These are phyloP conservation scores for Saturnispora besseyi DNA, from an alignment of 805 yeast genomes.

Conservation along the genomic window DNA sequence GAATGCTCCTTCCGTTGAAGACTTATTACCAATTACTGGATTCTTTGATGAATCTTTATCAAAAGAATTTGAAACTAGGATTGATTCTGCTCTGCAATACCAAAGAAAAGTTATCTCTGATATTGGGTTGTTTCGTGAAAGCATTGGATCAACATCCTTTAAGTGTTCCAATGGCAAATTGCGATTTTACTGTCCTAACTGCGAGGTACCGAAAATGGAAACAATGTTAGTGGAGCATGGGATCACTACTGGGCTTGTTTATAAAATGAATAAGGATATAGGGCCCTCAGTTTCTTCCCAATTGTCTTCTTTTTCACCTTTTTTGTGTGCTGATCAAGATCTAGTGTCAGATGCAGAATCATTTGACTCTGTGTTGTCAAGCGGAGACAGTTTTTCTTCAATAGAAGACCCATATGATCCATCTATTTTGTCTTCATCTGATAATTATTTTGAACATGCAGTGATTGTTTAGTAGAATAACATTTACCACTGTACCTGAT, in stretches of 20 bases:
- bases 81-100: constrained; percentile 14
- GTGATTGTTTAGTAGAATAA: neutral
- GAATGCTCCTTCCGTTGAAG: constrained; percentile 17
- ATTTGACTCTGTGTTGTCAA: neutral
- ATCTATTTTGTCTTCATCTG: constrained; percentile 5
- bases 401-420: neutral
- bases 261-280: neutral
- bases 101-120: constrained; percentile 16
- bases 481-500: no score
- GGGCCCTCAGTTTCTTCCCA: no score
- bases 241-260: constrained; percentile 32
- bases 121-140: constrained; percentile 17
- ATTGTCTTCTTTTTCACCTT: neutral
- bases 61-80: constrained; percentile 5
- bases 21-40: constrained; percentile 17
- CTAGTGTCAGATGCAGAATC: neutral
- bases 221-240: constrained; percentile 48
- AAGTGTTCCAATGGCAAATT: constrained; percentile 28
- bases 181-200: constrained; percentile 59
- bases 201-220: constrained; percentile 52
- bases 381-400: neutral
- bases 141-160: constrained; percentile 34
- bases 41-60: constrained; percentile 19
- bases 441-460: constrained; percentile 8
- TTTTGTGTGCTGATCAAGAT: neutral